These are phyloP conservation scores for Garcia nutans DNA, from an alignment of 345 rosid species.

Conservation along the genomic window DNA sequence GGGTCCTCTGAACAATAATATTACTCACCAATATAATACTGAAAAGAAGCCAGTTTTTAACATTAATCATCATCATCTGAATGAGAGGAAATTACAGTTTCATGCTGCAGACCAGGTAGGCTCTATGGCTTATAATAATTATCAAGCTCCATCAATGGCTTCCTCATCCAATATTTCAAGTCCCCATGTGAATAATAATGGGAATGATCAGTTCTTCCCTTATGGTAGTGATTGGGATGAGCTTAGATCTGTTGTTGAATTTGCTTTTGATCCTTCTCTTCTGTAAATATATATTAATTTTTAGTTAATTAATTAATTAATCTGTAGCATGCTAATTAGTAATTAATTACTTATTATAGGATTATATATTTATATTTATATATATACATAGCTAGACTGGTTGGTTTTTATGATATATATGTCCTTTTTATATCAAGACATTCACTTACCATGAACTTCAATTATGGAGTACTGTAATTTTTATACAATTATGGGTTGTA, in stretches of 20 bases:
- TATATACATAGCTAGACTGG: too few relatives aligned
- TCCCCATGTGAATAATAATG: slow-evolving; percentile 9
- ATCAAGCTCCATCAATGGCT: slow-evolving; percentile 30
- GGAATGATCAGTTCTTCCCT: slow-evolving; percentile 21
- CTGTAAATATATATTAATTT: slow-evolving; percentile 17
- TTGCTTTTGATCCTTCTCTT: slow-evolving; percentile 47
- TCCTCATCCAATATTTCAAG: slow-evolving; percentile 39
- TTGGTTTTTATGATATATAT: background rate
- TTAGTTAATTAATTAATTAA: too few relatives aligned
- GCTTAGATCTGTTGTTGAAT: slow-evolving; percentile 65
- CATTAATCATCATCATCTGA: background rate
- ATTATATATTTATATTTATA: too few relatives aligned
- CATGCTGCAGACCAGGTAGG: slow-evolving; percentile 3
- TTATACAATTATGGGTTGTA: background rate
- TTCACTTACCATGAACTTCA: background rate
- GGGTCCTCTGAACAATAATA: slow-evolving; percentile 18
- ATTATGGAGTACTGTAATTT: background rate
- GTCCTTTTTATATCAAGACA: background rate
- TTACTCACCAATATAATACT: slow-evolving; percentile 10
- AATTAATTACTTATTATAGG: background rate
- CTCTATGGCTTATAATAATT: slow-evolving; percentile 7
- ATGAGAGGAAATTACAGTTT: slow-evolving; percentile 20
- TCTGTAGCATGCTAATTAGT: too few relatives aligned
- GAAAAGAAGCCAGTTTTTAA: slow-evolving; percentile 27
- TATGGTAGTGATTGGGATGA: slow-evolving; percentile 65